A percentile compares a stretch with the other conserved stretches of the same genome.
Evolutionary conservation across 192 early-diverging fungal species (phyloP).

Genomic region (Glomus cerebriforme): DNA sequence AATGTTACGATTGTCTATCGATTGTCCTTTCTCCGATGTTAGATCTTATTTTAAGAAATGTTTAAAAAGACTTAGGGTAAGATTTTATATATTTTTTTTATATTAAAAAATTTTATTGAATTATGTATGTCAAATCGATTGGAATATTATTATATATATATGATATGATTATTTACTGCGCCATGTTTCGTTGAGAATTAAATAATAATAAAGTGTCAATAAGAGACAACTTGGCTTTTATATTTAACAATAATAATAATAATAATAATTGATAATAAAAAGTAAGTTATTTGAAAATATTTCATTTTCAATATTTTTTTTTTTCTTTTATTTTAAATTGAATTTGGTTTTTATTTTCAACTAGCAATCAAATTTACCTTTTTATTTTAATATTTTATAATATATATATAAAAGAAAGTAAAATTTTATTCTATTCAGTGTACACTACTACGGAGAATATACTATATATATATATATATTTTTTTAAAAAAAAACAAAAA

Average conservation of each 20-base stretch:
- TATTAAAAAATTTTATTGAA: background rate
- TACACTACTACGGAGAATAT: too few relatives aligned
- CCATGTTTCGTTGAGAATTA: background rate
- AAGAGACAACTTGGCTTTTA: too few relatives aligned
- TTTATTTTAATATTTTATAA: background rate
- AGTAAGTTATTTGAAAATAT: background rate
- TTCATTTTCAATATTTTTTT: background rate
- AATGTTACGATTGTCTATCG: slow-evolving; percentile 4
- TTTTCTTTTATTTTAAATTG: background rate
- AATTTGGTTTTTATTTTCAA: background rate
- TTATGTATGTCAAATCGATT: background rate
- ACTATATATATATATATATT: too few relatives aligned
- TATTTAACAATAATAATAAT: too few relatives aligned
- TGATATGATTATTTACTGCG: background rate
- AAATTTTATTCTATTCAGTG: background rate
- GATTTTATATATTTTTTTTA: background rate
- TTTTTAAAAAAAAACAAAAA: too few relatives aligned
- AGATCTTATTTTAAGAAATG: background rate
- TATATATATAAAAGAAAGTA: background rate
- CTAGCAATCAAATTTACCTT: background rate
- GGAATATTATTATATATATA: background rate
- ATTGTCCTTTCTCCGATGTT: background rate
- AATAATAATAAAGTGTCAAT: too few relatives aligned
- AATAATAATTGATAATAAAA: background rate
- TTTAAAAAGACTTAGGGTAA: background rate